Conservation (phyloP, 208 protist genomes). For the Leishmania lainsoni region DNA sequence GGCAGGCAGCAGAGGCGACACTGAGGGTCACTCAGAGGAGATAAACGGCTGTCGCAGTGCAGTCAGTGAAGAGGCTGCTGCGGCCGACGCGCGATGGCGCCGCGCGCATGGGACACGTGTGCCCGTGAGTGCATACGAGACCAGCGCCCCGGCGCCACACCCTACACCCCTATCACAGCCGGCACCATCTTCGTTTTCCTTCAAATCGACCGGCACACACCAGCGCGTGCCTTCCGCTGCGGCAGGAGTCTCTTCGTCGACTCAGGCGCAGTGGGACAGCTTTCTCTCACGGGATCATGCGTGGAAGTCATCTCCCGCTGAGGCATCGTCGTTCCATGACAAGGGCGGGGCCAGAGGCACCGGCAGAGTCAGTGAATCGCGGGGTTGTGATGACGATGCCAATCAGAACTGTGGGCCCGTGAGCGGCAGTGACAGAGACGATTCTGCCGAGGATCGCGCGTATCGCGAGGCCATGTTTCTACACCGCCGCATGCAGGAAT, state of each 20-base stretch:
- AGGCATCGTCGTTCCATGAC: neutral
- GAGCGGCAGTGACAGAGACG: neutral
- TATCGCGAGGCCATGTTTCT: slow-evolving; percentile 31
- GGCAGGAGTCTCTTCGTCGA: neutral
- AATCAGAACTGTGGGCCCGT: neutral
- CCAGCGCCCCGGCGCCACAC: slow-evolving; percentile 8
- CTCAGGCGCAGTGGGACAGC: slow-evolving; percentile 16
- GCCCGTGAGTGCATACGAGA: slow-evolving; percentile 68
- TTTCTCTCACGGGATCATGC: slow-evolving; percentile 24
- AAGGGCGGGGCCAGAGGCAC: neutral
- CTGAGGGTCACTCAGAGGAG: neutral
- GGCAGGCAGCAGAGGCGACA: neutral
- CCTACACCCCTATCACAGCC: neutral
- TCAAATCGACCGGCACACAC: neutral
- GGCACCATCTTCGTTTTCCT: neutral
- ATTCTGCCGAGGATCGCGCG: slow-evolving; percentile 18
- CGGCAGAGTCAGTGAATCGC: neutral
- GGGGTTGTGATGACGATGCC: neutral
- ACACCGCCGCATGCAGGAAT: slow-evolving; percentile 25
- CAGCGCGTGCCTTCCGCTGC: neutral
- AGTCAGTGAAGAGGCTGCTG: neutral
- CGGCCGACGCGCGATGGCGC: slow-evolving; percentile 51
- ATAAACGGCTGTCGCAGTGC: neutral
- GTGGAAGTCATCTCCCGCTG: neutral
- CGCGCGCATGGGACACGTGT: slow-evolving; percentile 65